Conservation (phyloP, 495 filamentous ascomycete species). For the Podospora anserina region DNA sequence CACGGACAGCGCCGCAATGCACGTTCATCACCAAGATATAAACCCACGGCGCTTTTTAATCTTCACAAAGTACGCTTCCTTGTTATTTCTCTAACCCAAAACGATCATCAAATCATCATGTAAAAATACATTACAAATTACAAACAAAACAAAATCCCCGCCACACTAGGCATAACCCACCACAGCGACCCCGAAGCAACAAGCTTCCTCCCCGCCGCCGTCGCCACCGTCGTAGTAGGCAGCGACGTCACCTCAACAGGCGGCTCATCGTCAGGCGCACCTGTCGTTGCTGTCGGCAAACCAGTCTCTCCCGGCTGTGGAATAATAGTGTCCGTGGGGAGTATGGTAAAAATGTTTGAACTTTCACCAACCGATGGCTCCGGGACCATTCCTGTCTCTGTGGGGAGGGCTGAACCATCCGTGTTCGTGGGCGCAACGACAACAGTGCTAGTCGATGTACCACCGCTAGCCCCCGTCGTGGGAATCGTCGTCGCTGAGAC, state of each 20-base stretch:
- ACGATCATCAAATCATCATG: neutral
- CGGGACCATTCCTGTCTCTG: neutral
- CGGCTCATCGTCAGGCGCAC: neutral
- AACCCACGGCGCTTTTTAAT: no score
- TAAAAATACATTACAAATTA: neutral
- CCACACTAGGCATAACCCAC: neutral
- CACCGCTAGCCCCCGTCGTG: neutral
- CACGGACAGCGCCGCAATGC: no score
- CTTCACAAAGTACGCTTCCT: neutral
- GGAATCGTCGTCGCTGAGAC: neutral
- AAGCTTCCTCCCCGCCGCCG: neutral
- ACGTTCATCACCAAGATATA: no score
- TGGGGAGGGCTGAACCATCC: neutral
- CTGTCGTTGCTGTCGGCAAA: neutral
- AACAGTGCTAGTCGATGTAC: neutral
- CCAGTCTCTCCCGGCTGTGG: neutral
- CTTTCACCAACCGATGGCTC: neutral
- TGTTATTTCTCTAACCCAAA: neutral
- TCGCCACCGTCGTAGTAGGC: neutral
- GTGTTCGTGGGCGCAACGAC: neutral
- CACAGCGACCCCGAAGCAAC: neutral
- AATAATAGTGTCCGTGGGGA: neutral
- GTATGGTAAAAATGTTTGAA: neutral
- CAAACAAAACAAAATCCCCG: neutral
- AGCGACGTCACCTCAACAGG: neutral